Conservation (phyloP, 345 rosid species). For the Limnanthes douglasii region DNA sequence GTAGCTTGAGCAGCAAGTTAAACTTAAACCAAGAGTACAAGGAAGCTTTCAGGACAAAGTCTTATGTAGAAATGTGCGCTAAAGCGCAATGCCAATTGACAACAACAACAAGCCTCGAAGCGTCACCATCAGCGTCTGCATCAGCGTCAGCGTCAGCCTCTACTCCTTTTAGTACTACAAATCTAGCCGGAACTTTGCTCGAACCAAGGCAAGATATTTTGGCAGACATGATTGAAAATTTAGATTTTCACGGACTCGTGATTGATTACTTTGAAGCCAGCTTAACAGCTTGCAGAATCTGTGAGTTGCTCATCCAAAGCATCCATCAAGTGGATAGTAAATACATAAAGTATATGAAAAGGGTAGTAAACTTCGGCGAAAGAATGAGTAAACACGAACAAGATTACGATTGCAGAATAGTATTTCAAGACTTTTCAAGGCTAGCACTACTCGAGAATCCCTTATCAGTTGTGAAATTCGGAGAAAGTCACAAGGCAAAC, state of each 20-base stretch:
- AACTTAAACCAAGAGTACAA: slow-evolving; percentile 69
- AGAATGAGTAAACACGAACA: too few relatives aligned
- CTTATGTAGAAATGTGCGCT: slow-evolving; percentile 58
- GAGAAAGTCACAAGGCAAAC: slow-evolving; percentile 24
- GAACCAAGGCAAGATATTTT: slow-evolving; percentile 43
- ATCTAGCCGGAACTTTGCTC: slow-evolving; percentile 38
- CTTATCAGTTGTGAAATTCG: slow-evolving; percentile 23
- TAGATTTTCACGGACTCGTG: slow-evolving; percentile 27
- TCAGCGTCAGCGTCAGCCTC: too few relatives aligned
- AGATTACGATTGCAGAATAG: slow-evolving; percentile 8
- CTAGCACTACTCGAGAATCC: slow-evolving; percentile 42
- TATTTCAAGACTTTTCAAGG: slow-evolving; percentile 35
- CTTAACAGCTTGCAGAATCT: slow-evolving; percentile 33
- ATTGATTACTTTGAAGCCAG: slow-evolving; percentile 35
- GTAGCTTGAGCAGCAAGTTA: slow-evolving; percentile 24
- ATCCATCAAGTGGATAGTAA: slow-evolving; percentile 36
- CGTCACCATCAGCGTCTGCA: slow-evolving; percentile 5
- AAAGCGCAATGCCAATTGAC: slow-evolving; percentile 34
- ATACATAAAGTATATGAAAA: slow-evolving; percentile 31
- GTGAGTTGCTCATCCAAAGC: slow-evolving; percentile 47
- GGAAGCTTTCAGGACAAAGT: slow-evolving; percentile 66
- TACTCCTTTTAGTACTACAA: too few relatives aligned
- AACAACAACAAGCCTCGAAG: slow-evolving; percentile 7
- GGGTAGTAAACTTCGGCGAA: slow-evolving; percentile 28
- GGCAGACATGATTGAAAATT: slow-evolving; percentile 16